phyloP scores from a whole-genome alignment of 1,284 basidiomycete genomes.

The Fomitopsis betulina region DNA sequence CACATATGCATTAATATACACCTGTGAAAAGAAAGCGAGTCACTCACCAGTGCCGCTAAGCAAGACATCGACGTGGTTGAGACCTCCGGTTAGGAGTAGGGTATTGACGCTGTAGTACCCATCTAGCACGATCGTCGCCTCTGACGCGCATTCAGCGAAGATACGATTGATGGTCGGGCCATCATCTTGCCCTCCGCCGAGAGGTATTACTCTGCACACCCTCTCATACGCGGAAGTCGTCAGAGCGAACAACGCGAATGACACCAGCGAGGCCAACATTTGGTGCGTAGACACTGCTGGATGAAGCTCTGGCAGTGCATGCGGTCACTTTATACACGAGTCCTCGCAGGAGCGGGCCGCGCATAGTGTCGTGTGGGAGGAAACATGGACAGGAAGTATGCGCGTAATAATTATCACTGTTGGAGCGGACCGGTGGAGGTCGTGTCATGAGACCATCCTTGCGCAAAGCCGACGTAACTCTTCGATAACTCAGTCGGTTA shows the following conservation, averaged over 20 bases:
- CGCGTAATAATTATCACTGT: too few species aligned
- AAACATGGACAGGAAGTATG: neutral
- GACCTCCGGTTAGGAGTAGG: slow-evolving; percentile 34
- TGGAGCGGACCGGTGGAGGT: neutral
- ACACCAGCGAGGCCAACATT: neutral
- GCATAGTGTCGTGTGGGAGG: neutral
- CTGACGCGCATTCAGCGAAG: slow-evolving; percentile 28
- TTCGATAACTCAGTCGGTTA: too few species aligned
- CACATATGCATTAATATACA: neutral
- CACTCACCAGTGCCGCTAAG: slow-evolving; percentile 31
- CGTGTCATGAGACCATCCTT: neutral
- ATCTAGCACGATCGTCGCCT: slow-evolving; percentile 30
- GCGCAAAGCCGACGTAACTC: neutral
- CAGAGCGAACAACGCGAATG: neutral
- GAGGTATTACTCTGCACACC: slow-evolving; percentile 28
- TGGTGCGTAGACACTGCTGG: neutral
- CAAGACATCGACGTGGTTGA: slow-evolving; percentile 36
- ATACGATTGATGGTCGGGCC: slow-evolving; percentile 30
- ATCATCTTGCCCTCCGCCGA: slow-evolving; percentile 33
- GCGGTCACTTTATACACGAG: neutral
- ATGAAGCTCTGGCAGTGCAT: neutral
- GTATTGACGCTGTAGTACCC: slow-evolving; percentile 37
- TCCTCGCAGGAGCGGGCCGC: neutral
- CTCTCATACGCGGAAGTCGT: slow-evolving; percentile 3
- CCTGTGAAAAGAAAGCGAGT: slow-evolving; percentile 21